Percentiles rank a stretch among this genome's conserved stretches.
These are phyloP conservation scores for Limnanthes douglasii DNA, from an alignment of 345 rosid genomes.

Conservation along the genomic window DNA sequence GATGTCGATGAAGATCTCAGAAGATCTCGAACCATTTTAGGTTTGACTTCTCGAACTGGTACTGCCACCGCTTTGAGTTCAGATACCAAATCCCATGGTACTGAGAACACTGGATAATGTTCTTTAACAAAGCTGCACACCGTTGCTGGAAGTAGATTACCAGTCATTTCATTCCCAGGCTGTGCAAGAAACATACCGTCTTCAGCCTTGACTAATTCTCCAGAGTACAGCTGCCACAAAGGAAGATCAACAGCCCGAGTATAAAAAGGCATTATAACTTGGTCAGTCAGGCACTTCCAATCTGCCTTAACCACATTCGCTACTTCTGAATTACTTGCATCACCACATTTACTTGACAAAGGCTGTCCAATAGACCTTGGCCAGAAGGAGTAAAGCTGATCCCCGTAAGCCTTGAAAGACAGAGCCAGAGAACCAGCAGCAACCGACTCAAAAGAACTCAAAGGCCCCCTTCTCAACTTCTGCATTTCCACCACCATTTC, in stretches of 20 bases:
- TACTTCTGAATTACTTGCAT: conserved; percentile 19
- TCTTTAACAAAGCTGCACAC: conserved; percentile 94
- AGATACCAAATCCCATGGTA: conserved; percentile 82
- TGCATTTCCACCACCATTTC: conserved; percentile 86
- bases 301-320: conserved; percentile 34
- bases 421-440: conserved; percentile 25
- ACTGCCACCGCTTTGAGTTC: conserved; percentile 75
- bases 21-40: conserved; percentile 91
- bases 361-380: conserved; percentile 40
- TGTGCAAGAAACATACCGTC: conserved; percentile 97
- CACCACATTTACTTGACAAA: conserved; percentile 16
- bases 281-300: conserved; percentile 73
- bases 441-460: conserved; percentile 43
- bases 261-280: conserved; percentile 75
- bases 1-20: conserved; percentile 46
- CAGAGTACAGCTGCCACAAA: conserved; percentile 86
- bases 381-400: conserved; percentile 76
- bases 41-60: conserved; percentile 65
- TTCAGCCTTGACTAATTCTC: conserved; percentile 75
- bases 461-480: conserved; percentile 58
- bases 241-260: conserved; percentile 75
- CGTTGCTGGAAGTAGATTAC: conserved; percentile 72
- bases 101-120: conserved; percentile 83
- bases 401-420: conserved; percentile 57
- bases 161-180: conserved; percentile 71